Conservation (phyloP, 495 filamentous ascomycete species). For the Neurospora sp. region DNA sequence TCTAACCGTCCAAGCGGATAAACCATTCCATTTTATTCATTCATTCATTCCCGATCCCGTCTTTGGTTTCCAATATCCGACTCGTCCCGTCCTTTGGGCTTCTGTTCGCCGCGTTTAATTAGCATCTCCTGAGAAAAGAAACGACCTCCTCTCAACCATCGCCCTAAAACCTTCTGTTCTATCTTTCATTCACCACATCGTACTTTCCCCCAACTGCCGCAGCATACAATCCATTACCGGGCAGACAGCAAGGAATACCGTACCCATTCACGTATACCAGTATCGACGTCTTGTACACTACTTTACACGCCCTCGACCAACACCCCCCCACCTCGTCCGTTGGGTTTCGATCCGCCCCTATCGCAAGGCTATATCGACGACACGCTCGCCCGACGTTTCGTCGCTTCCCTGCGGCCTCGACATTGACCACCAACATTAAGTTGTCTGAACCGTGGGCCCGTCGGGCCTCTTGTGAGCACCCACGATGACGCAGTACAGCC, state of each 20-base stretch:
- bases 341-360: neutral
- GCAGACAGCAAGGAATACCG: neutral
- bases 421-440: neutral
- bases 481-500: slow-evolving; percentile 21
- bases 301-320: neutral
- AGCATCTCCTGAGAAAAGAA: neutral
- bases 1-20: neutral
- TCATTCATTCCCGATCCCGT: neutral
- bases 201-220: neutral
- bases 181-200: neutral
- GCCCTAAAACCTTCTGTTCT: neutral
- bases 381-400: neutral
- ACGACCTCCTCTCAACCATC: neutral
- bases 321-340: neutral
- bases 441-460: neutral
- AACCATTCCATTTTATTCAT: neutral
- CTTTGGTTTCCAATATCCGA: neutral
- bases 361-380: neutral
- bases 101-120: neutral
- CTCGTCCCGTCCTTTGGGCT: neutral
- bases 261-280: neutral
- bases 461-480: neutral
- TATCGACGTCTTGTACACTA: neutral
- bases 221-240: neutral
- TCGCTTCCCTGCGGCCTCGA: neutral